Percentiles rank a stretch among this genome's conserved stretches.
Conservation (phyloP, 163 green algal genomes). For the Scenedesmus sp. region DNA sequence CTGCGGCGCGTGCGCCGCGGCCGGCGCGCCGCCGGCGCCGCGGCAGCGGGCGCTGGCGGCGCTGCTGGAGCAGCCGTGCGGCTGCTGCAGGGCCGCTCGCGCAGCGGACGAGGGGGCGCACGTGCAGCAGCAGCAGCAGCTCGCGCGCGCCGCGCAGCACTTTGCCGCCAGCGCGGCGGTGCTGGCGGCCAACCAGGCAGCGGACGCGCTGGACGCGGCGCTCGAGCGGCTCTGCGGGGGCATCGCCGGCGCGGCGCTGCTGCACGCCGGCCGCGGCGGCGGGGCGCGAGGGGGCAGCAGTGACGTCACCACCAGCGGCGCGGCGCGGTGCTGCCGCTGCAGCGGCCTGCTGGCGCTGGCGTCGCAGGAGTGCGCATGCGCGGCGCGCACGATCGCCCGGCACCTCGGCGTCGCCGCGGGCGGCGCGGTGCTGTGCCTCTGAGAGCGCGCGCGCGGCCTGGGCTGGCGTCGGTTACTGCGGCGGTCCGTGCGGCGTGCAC, state of each 20-base stretch:
- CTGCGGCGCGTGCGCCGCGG: too few relatives aligned
- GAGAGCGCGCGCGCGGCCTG: too few relatives aligned
- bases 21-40: too few relatives aligned
- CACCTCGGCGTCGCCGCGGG: too few relatives aligned
- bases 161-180: neutral
- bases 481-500: too few relatives aligned
- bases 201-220: conserved; percentile 3
- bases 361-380: neutral
- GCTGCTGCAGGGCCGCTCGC: neutral
- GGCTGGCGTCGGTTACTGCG: too few relatives aligned
- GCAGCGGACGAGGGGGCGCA: neutral
- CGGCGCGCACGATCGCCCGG: too few relatives aligned
- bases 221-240: neutral
- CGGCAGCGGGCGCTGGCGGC: conserved; percentile 8
- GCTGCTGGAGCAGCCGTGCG: neutral
- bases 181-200: neutral
- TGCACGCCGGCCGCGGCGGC: neutral
- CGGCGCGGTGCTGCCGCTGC: conserved; percentile 9
- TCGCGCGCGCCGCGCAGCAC: neutral
- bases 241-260: neutral
- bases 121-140: neutral
- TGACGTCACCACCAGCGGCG: neutral
- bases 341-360: conserved; percentile 7
- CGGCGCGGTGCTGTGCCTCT: too few relatives aligned
- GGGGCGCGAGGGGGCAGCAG: neutral